Conservation (phyloP, 371 early-diverging fungal genomes). For the Massospora cicadina region DNA sequence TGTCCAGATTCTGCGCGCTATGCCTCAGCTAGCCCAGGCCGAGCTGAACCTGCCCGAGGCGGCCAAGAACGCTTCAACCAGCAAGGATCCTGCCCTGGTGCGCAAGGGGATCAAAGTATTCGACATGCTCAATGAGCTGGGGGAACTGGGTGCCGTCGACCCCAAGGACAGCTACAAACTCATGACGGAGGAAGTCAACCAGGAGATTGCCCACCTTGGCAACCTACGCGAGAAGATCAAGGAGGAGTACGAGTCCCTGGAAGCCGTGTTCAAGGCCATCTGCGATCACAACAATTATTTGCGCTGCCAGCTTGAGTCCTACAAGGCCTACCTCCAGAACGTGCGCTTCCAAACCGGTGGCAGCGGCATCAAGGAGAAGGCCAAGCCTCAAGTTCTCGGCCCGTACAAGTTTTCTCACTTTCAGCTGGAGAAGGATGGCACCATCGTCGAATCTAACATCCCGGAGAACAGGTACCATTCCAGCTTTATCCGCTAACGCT, state of each 20-base stretch:
- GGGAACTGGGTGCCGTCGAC: constrained; percentile 55
- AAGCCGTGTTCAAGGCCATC: constrained; percentile 77
- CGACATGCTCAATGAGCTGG: constrained; percentile 77
- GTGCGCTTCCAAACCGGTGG: constrained; percentile 64
- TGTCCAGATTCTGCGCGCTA: constrained; percentile 77
- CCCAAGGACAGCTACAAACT: constrained; percentile 52
- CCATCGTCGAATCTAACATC: constrained; percentile 76
- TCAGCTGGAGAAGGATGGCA: constrained; percentile 78
- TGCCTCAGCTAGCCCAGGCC: constrained; percentile 35
- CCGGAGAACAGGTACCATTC: constrained; percentile 55
- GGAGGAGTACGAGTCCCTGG: constrained; percentile 54
- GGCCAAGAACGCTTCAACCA: constrained; percentile 69
- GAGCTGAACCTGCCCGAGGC: constrained; percentile 43
- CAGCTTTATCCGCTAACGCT: constrained; percentile 1
- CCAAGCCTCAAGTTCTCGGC: constrained; percentile 29
- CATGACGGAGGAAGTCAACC: constrained; percentile 70
- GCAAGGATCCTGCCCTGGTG: constrained; percentile 67
- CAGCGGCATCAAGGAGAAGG: constrained; percentile 24
- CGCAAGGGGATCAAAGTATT: constrained; percentile 82
- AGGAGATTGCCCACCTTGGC: constrained; percentile 76
- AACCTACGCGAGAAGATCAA: constrained; percentile 70
- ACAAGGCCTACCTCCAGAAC: constrained; percentile 87
- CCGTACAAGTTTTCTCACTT: constrained; percentile 63
- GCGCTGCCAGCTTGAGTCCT: constrained; percentile 71
- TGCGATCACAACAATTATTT: constrained; percentile 86